Base-by-base conservation (phyloP, 371 early-diverging fungal genomes). In the Syncephalastrum racemosum region DNA sequence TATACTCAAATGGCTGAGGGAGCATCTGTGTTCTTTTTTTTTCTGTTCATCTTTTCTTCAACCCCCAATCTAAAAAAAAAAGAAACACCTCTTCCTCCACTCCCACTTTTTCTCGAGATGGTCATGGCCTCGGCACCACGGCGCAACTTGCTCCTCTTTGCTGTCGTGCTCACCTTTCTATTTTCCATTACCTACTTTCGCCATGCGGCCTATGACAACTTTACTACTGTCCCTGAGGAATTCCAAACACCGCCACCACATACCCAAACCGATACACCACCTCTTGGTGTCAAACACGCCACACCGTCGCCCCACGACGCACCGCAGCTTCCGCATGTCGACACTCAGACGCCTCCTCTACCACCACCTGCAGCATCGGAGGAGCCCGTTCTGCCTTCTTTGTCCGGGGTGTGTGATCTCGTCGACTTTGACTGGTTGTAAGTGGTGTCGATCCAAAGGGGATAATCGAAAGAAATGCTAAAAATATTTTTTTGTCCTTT, bases 361-460 rank as follows among this genome's bases (percentile, higher is more conserved):
- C 47, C 52, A 16, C 48, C 50, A 46, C 64, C 64, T 41, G 39
- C 54, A 14, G 24, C 39, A 40, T 41, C 18, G 4, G 49, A 36
- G 46, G 19, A 19, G 18, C 15, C 58, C 14, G 58, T 46, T 5
- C 25, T 53, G n/a, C 40, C 31, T 42, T 15, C 39, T 20, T 18
- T 10, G 12, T 47, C 54, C 15, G n/a, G 31, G 25, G 48, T 46
- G 7, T 71, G 68, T 48, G 50, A 61, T 46, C 43, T 54, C 5
- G 66, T 63, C 15, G 63, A 71, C 20, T 63, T 66, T 53, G 47
- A 47, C 54, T 71, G 72, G 68, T 42, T 71, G 72, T 71, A 63
- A 61, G 66, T 61, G 10, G 36, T 31, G 36, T 8, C 36, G 36
- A 31, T 31, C 36, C 10, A 8, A 8, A 31, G 10, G 36, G 10